A percentile compares a stretch with the other conserved stretches of the same genome.
phyloP scores from a whole-genome alignment of 2,329 filamentous ascomycete species.

The Exophiala lecanii-corni region DNA sequence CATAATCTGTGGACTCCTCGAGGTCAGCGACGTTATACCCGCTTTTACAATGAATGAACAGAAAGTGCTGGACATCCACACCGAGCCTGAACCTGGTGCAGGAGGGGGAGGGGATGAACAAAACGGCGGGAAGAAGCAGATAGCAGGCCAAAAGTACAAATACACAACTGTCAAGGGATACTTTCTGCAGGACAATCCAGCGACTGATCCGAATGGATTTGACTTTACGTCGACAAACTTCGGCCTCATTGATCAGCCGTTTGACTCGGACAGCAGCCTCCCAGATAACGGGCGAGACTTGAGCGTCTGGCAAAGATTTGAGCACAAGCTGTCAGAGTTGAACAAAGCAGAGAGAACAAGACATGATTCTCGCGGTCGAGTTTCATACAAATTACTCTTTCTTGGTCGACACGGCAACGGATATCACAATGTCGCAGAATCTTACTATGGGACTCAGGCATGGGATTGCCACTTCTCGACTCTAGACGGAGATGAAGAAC shows the following conservation, averaged over 20 bases:
- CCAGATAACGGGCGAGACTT: constrained; percentile 25
- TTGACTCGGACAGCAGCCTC: constrained; percentile 36
- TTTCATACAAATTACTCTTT: constrained; percentile 53
- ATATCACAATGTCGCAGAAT: constrained; percentile 58
- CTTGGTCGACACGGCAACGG: constrained; percentile 60
- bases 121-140: constrained; percentile 2
- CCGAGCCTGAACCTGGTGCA: constrained; percentile 8
- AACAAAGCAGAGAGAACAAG: constrained; percentile 33
- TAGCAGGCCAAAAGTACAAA: constrained; percentile 8
- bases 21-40: constrained; percentile 11
- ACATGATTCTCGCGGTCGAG: constrained; percentile 13
- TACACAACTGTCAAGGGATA: constrained; percentile 20
- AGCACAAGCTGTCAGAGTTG: constrained; percentile 44
- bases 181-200: constrained; percentile 43
- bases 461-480: constrained; percentile 62
- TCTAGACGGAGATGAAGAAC: constrained; percentile 49
- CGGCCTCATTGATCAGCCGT: constrained; percentile 45
- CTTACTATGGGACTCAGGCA: constrained; percentile 52
- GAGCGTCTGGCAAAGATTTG: constrained; percentile 56
- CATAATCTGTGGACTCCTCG: constrained; percentile 46
- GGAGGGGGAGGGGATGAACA: background rate
- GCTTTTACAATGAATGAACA: constrained; percentile 9
- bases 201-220: constrained; percentile 43
- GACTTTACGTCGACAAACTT: constrained; percentile 44
- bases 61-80: constrained; percentile 15